Base-by-base conservation (phyloP, 2,329 filamentous ascomycete genomes). In the Helicocarpus griseus region DNA sequence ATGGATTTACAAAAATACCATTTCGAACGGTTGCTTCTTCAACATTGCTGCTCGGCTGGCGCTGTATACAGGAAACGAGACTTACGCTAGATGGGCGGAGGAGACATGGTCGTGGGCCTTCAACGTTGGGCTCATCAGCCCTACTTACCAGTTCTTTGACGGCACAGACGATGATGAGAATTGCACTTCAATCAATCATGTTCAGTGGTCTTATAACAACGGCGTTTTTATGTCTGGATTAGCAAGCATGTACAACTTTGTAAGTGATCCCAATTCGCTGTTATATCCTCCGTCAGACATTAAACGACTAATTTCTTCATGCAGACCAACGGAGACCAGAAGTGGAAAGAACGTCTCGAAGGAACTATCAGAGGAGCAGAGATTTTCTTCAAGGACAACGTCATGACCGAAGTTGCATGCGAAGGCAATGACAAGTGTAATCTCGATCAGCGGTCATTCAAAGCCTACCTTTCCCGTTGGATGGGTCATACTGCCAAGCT, bases 1-100 rank as follows among this genome's bases (percentile, higher is more conserved):
- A 4, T 81, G 74, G 58, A 68, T 69, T 49, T 81, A 78, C 59
- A 80, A 81, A 57, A 81, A 81, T 57, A 73, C 74, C 21, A 76
- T 81, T 55, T 77, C 75, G 11, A 81, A 81, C 56, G 78, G 78
- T 3, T 77, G 72, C 29, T 73, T 81, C 53, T 80, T 81, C 64
- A 76, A 80, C 57, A 70, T 82, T 9, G 73, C 75, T 2, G 76
- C 87, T 6, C 82, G 88, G 14, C 76, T 94, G 5, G 85, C 86
- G 0, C 76, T 83, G 11, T 93, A 87, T 69, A 94, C 89, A 0
- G 80, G 81, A 45, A 93, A 94, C 68, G 63, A 78, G 50, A 93
- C 86, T 0, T 95, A 95, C 63, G 75, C 79, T 7, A 77, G 87
- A 11, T 89, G 85, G 86, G 88, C 87, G 0, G 75, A 80, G 53